Evolutionary conservation across 176 grass and related monocot species (phyloP).

Genomic region (Zoysia japonica): DNA sequence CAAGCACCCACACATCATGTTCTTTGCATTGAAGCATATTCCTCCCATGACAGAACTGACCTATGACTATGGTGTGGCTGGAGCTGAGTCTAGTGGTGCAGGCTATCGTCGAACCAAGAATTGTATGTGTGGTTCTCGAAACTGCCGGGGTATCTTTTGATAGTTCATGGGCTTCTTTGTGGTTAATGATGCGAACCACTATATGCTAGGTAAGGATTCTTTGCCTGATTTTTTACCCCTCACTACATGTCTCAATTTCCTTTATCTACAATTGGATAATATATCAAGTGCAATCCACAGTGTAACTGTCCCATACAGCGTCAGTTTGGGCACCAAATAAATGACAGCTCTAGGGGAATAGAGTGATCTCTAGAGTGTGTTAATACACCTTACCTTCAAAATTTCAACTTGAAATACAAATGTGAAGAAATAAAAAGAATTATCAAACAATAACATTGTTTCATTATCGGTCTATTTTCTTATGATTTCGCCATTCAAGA

Average conservation of each 20-base stretch:
- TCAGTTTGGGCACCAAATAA: not conserved
- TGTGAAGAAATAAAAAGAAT: not conserved
- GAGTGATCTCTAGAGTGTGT: not conserved
- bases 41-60: slow-evolving; percentile 82
- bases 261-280: not conserved
- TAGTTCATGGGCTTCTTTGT: slow-evolving; percentile 22
- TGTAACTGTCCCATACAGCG: not conserved
- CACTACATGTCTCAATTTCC: not conserved
- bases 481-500: not conserved
- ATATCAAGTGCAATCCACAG: not conserved
- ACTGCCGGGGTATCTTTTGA: slow-evolving; percentile 59
- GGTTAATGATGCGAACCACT: slow-evolving; percentile 31
- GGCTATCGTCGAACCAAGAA: slow-evolving; percentile 46
- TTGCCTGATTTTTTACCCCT: slow-evolving; percentile 28
- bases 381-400: not conserved
- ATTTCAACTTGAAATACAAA: not conserved
- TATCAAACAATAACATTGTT: not conserved
- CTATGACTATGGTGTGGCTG: slow-evolving; percentile 61
- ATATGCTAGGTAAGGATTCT: slow-evolving; percentile 26
- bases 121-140: slow-evolving; percentile 64
- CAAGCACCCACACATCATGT: slow-evolving; percentile 57
- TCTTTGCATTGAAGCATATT: slow-evolving; percentile 81
- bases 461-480: not conserved
- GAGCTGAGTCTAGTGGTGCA: slow-evolving; percentile 30
- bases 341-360: not conserved